Evolutionary conservation across 768 basidiomycete species (phyloP).

Genomic region (Leucosporidium yakuticum): DNA sequence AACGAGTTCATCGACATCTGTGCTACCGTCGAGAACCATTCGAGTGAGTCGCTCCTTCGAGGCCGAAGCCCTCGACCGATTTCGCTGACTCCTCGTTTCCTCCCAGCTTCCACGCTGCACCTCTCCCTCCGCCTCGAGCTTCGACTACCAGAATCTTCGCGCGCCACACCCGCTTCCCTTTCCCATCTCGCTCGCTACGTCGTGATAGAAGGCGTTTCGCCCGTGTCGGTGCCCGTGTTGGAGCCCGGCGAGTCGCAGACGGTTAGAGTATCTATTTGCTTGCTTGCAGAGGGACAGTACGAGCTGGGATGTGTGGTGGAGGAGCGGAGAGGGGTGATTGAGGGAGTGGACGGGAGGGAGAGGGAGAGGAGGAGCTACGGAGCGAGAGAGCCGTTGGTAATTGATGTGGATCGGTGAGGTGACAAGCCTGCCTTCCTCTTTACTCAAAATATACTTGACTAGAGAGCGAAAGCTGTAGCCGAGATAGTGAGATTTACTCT

Average conservation of each 20-base stretch:
- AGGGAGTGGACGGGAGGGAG: not conserved
- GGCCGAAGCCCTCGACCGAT: too few relatives aligned
- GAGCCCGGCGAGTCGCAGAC: constrained; percentile 53
- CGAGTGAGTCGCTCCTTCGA: constrained; percentile 51
- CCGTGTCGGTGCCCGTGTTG: constrained; percentile 54
- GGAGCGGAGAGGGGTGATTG: constrained; percentile 35
- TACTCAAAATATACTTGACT: not conserved
- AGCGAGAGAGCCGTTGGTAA: constrained; percentile 14
- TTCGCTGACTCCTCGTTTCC: not conserved
- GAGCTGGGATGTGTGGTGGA: constrained; percentile 44
- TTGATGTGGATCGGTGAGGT: constrained; percentile 18
- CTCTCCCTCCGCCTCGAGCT: constrained; percentile 45
- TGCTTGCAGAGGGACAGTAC: constrained; percentile 66
- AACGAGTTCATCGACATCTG: constrained; percentile 63
- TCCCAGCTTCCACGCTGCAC: constrained; percentile 3
- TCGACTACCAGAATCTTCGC: not conserved
- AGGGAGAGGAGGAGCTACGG: constrained; percentile 3
- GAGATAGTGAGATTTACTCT: not conserved
- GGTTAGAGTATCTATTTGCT: constrained; percentile 59
- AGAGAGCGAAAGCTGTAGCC: not conserved
- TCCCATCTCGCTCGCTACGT: constrained; percentile 60
- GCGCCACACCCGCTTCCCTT: constrained; percentile 46
- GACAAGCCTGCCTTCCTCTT: not conserved
- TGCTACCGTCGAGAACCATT: constrained; percentile 58
- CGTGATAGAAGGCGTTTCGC: constrained; percentile 60